Conservation (phyloP, 2,329 filamentous ascomycete genomes). For the Pyrenochaeta sp. region DNA sequence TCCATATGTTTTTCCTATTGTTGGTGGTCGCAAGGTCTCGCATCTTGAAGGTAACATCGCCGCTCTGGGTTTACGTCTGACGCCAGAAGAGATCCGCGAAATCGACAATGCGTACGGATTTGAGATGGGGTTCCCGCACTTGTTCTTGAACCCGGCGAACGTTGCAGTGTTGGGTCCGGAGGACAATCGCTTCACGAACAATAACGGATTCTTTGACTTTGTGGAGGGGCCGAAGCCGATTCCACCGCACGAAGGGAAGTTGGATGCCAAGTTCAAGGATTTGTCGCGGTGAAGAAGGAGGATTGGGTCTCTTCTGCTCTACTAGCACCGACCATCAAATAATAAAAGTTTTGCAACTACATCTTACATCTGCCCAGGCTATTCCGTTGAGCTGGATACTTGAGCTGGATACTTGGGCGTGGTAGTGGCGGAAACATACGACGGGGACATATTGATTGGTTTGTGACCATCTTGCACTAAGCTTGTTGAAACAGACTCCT, state of each 20-base stretch:
- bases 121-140: conserved; percentile 70
- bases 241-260: conserved; percentile 32
- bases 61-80: conserved; percentile 68
- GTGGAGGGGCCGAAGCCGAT: conserved; percentile 35
- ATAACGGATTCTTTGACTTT: conserved; percentile 34
- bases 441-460: no score
- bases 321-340: neutral
- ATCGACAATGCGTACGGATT: conserved; percentile 71
- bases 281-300: neutral
- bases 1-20: conserved; percentile 76
- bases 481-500: no score
- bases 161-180: conserved; percentile 33
- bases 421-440: no score
- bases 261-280: conserved; percentile 29
- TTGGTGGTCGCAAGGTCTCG: conserved; percentile 73
- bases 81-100: conserved; percentile 68
- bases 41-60: conserved; percentile 76
- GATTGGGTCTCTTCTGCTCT: neutral
- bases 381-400: no score
- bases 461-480: no score
- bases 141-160: conserved; percentile 29
- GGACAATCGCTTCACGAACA: conserved; percentile 29
- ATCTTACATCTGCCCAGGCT: no score
- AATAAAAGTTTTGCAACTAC: neutral
- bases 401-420: no score